A percentile compares a stretch with the other conserved stretches of the same genome.
These are phyloP conservation scores for Caloboletus inedulis DNA, from an alignment of 1,284 basidiomycete species.

Conservation along the genomic window DNA sequence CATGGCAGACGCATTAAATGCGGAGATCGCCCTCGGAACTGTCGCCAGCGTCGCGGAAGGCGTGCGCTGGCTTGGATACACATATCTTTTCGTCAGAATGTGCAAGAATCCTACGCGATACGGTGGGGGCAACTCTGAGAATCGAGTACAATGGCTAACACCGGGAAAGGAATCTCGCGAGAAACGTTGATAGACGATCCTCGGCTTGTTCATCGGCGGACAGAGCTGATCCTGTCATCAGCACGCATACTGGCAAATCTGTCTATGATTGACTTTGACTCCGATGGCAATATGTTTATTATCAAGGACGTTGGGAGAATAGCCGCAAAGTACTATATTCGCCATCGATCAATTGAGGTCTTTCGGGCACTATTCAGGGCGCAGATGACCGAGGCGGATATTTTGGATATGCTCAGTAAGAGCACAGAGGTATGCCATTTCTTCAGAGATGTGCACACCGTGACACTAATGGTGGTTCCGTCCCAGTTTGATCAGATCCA, in stretches of 20 bases:
- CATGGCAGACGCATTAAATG: conserved; percentile 91
- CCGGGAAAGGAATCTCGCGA: conserved; percentile 67
- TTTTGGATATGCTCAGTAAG: conserved; percentile 81
- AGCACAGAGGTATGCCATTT: conserved; percentile 76
- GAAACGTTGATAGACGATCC: conserved; percentile 78
- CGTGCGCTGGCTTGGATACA: conserved; percentile 95
- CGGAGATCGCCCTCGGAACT: conserved; percentile 93
- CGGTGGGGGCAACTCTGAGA: conserved; percentile 46
- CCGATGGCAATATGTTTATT: conserved; percentile 59
- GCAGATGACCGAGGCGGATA: conserved; percentile 93
- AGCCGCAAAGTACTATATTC: conserved; percentile 96
- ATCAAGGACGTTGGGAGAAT: conserved; percentile 91
- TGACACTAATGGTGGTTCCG: neutral
- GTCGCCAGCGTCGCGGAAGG: conserved; percentile 88
- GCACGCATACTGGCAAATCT: conserved; percentile 71
- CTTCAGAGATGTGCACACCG: neutral
- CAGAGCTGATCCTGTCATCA: conserved; percentile 68
- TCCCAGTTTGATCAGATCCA: conserved; percentile 91
- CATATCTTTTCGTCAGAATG: conserved; percentile 97
- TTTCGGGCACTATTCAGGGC: conserved; percentile 75
- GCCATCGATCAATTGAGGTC: conserved; percentile 82
- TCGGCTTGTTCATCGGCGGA: conserved; percentile 71
- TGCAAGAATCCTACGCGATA: conserved; percentile 90
- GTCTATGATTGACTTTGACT: conserved; percentile 85
- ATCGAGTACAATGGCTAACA: neutral